Evolutionary conservation across 2,329 filamentous ascomycete species (phyloP).

Genomic region (Monosporascus sp.): DNA sequence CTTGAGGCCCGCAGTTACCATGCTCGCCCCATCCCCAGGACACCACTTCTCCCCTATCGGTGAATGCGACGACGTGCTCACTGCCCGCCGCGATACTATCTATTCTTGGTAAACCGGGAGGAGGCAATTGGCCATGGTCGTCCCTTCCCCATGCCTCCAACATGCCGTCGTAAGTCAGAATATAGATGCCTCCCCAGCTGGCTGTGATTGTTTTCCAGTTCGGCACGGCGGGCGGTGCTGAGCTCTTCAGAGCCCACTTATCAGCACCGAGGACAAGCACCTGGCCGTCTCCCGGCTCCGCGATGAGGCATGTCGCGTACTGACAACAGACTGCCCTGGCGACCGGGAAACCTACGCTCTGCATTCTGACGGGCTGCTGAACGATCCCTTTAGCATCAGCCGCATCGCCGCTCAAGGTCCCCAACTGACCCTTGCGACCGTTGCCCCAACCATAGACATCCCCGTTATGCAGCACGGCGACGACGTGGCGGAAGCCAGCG

Average conservation of each 20-base stretch:
- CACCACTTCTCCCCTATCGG: conserved; percentile 59
- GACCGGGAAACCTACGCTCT: conserved; percentile 54
- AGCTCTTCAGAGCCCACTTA: conserved; percentile 62
- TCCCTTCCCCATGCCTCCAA: conserved; percentile 75
- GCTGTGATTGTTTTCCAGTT: conserved; percentile 66
- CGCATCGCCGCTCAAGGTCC: conserved; percentile 30
- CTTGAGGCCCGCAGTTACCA: conserved; percentile 80
- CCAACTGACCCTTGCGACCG: conserved; percentile 79
- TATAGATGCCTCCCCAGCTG: conserved; percentile 77
- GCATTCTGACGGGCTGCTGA: conserved; percentile 57
- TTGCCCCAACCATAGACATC: conserved; percentile 85
- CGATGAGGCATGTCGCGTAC: conserved; percentile 76
- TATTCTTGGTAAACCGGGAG: conserved; percentile 52
- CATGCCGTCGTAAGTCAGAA: conserved; percentile 55
- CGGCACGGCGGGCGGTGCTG: conserved; percentile 45
- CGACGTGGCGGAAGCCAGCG: conserved; percentile 72
- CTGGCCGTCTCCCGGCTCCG: conserved; percentile 47
- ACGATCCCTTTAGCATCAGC: conserved; percentile 35
- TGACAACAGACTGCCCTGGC: conserved; percentile 68
- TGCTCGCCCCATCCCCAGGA: conserved; percentile 98
- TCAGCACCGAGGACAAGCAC: conserved; percentile 66
- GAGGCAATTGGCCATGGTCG: conserved; percentile 77
- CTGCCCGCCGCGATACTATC: conserved; percentile 73
- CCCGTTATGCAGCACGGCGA: conserved; percentile 68
- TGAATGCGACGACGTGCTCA: conserved; percentile 78